Base-by-base conservation (phyloP, 257 asterid genomes). In the Linderniella brevidens region DNA sequence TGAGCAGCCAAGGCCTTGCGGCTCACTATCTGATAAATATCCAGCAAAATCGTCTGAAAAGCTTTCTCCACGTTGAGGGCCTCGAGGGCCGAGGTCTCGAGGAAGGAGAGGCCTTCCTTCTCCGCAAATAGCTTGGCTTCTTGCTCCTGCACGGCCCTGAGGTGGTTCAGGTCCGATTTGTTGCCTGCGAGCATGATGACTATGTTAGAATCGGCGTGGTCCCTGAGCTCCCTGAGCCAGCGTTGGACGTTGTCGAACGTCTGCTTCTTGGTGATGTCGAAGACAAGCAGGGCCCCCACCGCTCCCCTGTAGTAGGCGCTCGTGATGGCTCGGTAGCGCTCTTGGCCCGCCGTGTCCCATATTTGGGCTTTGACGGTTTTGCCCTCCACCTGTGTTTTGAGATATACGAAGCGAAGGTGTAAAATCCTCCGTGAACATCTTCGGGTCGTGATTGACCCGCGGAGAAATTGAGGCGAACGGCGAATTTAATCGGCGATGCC, bases 271-370 rank as follows among this genome's bases (percentile, higher is more conserved):
- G 79, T 72, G 17, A 72, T 72, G 55, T 68, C 79, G 11, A 64
- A 72, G 3, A 72, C 72, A 50, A 72, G 9, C 3, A 72, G 60
- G 36, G 75, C 79, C 17, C 79, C 79, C 16, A 72, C 79, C 3
- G 79, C 75, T 37, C 75, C 79, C 48, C 75, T 65, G 19, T 72
- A 72, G 37, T 72, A 72, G 42, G 79, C 79, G 19, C 75, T 67
- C 0, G 79, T 72, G 14, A 68, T 72, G 19, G 79, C 79, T 45
- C 79, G 55, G 40, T 72, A 72, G 53, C 79, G 65, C 39, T 72
- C 79, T 41, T 72, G 79, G 19, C 79, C 79, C 0, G 79, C 79
- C 17, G 79, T 72, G 55, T 72, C 79, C 79, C 79, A 72, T 64
- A 72, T 72, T 46, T 72, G 79, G 17, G 79, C 69, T 51, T 64